These are phyloP conservation scores for Madurella fahalii DNA, from an alignment of 2,329 filamentous ascomycete species.

Conservation along the genomic window DNA sequence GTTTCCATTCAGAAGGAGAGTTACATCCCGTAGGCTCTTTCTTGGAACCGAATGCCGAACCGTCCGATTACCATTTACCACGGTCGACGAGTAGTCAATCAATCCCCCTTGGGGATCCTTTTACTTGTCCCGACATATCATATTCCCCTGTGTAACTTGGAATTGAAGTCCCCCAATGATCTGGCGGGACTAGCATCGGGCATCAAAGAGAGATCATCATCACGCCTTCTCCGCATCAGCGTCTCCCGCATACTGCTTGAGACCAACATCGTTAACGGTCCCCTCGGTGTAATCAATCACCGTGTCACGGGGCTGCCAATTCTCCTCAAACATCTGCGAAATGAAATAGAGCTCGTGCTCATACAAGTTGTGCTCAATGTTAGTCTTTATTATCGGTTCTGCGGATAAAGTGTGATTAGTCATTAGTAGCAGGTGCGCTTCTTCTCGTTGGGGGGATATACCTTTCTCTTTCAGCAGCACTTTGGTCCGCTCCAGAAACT, in stretches of 20 bases:
- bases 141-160: too few relatives aligned
- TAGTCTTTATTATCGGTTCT: constrained; percentile 9
- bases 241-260: background rate
- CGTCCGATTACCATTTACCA: too few relatives aligned
- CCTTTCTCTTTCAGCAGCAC: constrained; percentile 4
- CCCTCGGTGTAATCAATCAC: constrained; percentile 6
- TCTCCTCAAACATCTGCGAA: constrained; percentile 16
- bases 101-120: too few relatives aligned
- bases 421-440: too few relatives aligned
- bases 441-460: background rate
- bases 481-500: constrained; percentile 6
- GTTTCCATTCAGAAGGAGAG: too few relatives aligned
- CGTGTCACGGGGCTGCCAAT: constrained; percentile 12
- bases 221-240: background rate
- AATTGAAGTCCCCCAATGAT: too few relatives aligned
- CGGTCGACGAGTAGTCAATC: too few relatives aligned
- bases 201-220: background rate
- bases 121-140: too few relatives aligned
- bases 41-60: too few relatives aligned
- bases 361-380: constrained; percentile 6
- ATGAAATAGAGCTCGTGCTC: constrained; percentile 17
- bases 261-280: constrained; percentile 8
- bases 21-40: too few relatives aligned
- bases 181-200: too few relatives aligned
- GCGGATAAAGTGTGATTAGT: background rate